Evolutionary conservation across 2,329 filamentous ascomycete genomes (phyloP), one percentile per base, ranked within the genome.

Genomic region (Penicillium sp.): DNA sequence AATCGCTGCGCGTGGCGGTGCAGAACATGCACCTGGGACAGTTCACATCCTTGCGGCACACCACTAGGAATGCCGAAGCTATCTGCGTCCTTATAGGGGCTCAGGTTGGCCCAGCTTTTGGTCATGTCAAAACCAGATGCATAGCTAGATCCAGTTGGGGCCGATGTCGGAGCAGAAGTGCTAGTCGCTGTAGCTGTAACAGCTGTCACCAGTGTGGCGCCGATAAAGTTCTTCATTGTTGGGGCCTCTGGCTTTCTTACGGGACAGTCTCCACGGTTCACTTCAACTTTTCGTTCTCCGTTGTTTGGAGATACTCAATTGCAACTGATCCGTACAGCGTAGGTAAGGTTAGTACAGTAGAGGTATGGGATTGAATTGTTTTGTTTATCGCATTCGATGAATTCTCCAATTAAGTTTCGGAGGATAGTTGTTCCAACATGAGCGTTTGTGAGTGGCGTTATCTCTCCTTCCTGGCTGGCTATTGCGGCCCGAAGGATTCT

Each of bases 1-100:
- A 82, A 84, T 25, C 83, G 77, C 59, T 85, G 74, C 0, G 81
- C 80, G 67, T 85, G 83, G 29, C 83, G 77, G 64, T 85, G 82
- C 17, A 86, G 74, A 6, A 78, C 72, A 62, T 84, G 82, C 0
- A 75, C 81, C 66, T 84, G 81, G 57, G 82, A 79, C 54, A 85
- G 71, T 67, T 84, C 81, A 69, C 83, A 85, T n/a, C 81, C 81
- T 47, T 77, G 71, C 0, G 83, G 83, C 15, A 84, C 77, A 33
- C 81, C 82, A 9, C 67, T 69, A 15, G 69, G 59, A 15, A 71
- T 31, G 3, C 60, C 55, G 52, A 73, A 73, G 52, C 62, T 60
- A 2, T 57, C 51, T 2, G 67, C 62, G 10, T 69, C 66, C 19
- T 65, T 64, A 47, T 72, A 73, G 17, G 71, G 71, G 46, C 65